Conservation (phyloP, 495 filamentous ascomycete species). For the Thozetella sp. region DNA sequence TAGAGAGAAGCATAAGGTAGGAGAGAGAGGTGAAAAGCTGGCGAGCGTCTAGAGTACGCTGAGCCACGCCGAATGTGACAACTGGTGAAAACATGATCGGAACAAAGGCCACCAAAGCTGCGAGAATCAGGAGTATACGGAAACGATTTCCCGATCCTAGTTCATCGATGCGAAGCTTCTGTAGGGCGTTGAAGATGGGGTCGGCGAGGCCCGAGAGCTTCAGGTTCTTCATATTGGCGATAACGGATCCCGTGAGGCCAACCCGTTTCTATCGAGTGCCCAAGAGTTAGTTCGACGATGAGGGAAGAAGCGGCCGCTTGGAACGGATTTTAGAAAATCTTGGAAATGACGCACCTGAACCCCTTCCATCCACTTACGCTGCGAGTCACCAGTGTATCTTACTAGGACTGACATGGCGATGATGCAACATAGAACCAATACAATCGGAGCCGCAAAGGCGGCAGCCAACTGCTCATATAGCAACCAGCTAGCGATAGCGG, state of each 20-base stretch:
- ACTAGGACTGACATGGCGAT: conserved; percentile 27
- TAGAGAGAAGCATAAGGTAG: conserved; percentile 55
- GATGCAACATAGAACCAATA: conserved; percentile 21
- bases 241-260: conserved; percentile 46
- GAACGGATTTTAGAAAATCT: too few relatives aligned
- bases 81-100: conserved; percentile 40
- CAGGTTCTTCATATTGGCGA: conserved; percentile 58
- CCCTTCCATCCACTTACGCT: conserved; percentile 42
- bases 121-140: conserved; percentile 38
- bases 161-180: conserved; percentile 55
- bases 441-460: conserved; percentile 16
- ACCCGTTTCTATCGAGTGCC: too few relatives aligned
- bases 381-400: conserved; percentile 36
- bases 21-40: conserved; percentile 58
- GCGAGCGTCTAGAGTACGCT: conserved; percentile 38
- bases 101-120: conserved; percentile 43
- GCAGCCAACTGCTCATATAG: conserved; percentile 10
- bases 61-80: conserved; percentile 36
- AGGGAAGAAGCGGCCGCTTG: too few relatives aligned
- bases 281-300: too few relatives aligned
- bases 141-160: conserved; percentile 52
- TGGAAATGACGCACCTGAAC: too few relatives aligned
- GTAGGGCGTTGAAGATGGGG: conserved; percentile 35
- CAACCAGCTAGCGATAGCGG: conserved; percentile 38
- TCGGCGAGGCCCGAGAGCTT: conserved; percentile 57